Conservation (phyloP, 345 rosid species). For the Salix brachista region DNA sequence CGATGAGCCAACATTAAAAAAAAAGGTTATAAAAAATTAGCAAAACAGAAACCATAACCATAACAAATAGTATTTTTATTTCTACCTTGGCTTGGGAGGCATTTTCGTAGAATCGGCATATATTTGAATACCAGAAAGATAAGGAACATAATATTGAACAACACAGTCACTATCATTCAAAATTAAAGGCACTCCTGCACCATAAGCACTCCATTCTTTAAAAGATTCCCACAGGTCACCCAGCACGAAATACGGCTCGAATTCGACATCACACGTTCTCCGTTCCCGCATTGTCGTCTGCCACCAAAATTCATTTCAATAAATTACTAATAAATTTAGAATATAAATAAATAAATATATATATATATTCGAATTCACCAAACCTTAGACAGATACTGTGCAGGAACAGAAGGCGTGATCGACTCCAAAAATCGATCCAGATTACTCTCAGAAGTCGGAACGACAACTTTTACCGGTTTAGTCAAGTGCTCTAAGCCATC, state of each 20-base stretch:
- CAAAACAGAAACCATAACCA: background rate
- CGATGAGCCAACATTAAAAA: too few relatives aligned
- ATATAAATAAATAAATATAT: too few relatives aligned
- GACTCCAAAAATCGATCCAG: slow-evolving; percentile 51
- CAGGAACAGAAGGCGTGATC: slow-evolving; percentile 47
- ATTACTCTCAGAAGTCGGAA: slow-evolving; percentile 35
- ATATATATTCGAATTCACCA: background rate
- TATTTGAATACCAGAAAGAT: slow-evolving; percentile 46
- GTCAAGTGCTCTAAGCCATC: slow-evolving; percentile 13
- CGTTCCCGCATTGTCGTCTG: slow-evolving; percentile 42
- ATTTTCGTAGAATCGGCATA: slow-evolving; percentile 20
- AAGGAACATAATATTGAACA: slow-evolving; percentile 48
- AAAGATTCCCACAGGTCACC: slow-evolving; percentile 46
- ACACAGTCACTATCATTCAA: slow-evolving; percentile 32
- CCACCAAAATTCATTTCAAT: background rate
- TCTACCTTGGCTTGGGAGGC: slow-evolving; percentile 9
- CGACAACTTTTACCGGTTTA: slow-evolving; percentile 12
- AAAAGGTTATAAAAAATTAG: background rate
- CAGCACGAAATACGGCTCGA: slow-evolving; percentile 22
- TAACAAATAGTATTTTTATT: background rate
- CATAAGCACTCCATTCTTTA: slow-evolving; percentile 51
- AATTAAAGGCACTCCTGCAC: slow-evolving; percentile 42
- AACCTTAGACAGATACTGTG: slow-evolving; percentile 53
- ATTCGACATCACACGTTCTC: slow-evolving; percentile 34
- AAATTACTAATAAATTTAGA: background rate